Evolutionary conservation across 106 monocot genomes (phyloP).

Genomic region (Vanilla planifolia): DNA sequence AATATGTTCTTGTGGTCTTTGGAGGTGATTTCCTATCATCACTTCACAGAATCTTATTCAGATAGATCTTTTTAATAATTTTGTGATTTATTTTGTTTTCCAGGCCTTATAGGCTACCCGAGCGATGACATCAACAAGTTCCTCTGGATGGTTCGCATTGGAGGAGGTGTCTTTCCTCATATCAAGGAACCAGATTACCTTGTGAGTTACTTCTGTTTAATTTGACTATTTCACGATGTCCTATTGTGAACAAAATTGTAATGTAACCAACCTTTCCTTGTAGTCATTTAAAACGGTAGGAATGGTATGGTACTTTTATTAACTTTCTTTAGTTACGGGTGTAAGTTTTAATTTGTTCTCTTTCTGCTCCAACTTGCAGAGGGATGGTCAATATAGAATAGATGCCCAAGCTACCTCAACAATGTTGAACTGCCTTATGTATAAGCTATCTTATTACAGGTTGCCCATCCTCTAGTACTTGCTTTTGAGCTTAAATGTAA

Average conservation of each 20-base stretch:
- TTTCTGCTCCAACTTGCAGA: conserved; percentile 25
- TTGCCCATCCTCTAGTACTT: conserved; percentile 3
- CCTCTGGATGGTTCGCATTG: conserved; percentile 99
- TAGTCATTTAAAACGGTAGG: background rate
- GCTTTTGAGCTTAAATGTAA: background rate
- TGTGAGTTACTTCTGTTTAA: conserved; percentile 38
- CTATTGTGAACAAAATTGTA: background rate
- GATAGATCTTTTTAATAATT: background rate
- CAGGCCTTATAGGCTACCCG: conserved; percentile 97
- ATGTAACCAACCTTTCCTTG: background rate
- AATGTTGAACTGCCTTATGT: conserved; percentile 98
- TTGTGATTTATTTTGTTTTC: conserved; percentile 10
- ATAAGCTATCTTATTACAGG: conserved; percentile 99
- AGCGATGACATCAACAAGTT: conserved; percentile 99
- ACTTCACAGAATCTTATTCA: background rate
- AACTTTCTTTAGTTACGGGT: background rate
- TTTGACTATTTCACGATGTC: background rate
- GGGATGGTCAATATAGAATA: conserved; percentile 93
- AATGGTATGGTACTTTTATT: background rate
- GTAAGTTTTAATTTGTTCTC: background rate
- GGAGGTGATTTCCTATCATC: conserved; percentile 39
- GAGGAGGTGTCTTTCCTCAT: conserved; percentile 97
- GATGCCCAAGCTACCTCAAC: conserved; percentile 93
- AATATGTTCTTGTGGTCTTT: conserved; percentile 99
- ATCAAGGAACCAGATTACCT: conserved; percentile 99